Evolutionary conservation across 306 rosid genomes (phyloP).

Genomic region (Abrus pulchellus): DNA sequence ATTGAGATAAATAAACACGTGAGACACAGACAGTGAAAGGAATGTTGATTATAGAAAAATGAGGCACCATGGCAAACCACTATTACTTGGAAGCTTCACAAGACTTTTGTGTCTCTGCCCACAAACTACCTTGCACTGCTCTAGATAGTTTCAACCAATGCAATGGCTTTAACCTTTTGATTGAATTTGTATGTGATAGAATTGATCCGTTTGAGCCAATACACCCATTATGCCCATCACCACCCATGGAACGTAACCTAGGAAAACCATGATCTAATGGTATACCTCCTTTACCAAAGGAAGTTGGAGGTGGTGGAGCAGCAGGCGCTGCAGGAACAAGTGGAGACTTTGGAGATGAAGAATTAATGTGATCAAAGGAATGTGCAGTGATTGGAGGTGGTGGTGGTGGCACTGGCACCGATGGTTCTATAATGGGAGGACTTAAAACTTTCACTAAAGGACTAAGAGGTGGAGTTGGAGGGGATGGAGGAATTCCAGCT

Average conservation of each 20-base stretch:
- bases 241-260: constrained; percentile 37
- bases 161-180: constrained; percentile 87
- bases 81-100: constrained; percentile 83
- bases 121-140: constrained; percentile 91
- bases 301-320: constrained; percentile 54
- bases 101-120: constrained; percentile 91
- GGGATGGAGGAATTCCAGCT: constrained; percentile 52
- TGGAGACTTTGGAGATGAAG: constrained; percentile 45
- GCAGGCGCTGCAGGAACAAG: constrained; percentile 50
- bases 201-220: constrained; percentile 61
- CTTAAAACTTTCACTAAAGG: constrained; percentile 43
- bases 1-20: constrained; percentile 38
- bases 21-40: constrained; percentile 26
- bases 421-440: constrained; percentile 39
- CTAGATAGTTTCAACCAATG: constrained; percentile 91
- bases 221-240: constrained; percentile 47
- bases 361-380: constrained; percentile 45
- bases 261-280: constrained; percentile 36
- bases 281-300: constrained; percentile 56
- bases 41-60: constrained; percentile 1
- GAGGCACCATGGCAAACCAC: constrained; percentile 37
- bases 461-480: constrained; percentile 59
- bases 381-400: constrained; percentile 39
- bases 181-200: constrained; percentile 59
- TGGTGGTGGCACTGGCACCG: constrained; percentile 51